Evolutionary conservation across 441 rosid species (phyloP).

Genomic region (Erysimum pusillum): DNA sequence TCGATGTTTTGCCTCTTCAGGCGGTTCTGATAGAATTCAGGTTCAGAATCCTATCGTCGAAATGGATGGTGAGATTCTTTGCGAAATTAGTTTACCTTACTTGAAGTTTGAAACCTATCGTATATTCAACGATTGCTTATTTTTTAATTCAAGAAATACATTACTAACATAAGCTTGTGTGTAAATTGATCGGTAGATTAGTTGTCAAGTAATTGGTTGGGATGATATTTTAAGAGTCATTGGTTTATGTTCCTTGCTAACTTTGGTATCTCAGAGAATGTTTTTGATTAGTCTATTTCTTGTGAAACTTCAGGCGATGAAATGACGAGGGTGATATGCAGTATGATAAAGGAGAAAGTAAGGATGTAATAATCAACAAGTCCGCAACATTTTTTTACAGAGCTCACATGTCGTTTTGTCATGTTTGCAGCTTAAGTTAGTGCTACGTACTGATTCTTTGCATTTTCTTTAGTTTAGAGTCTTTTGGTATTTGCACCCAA

Average conservation of each 20-base stretch:
- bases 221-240: not conserved
- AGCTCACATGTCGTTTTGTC: slow-evolving; percentile 31
- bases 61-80: slow-evolving; percentile 84
- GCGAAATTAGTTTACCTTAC: not conserved
- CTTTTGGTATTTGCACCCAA: not conserved
- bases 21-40: slow-evolving; percentile 67
- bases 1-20: slow-evolving; percentile 77
- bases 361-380: slow-evolving; percentile 11
- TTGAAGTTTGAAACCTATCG: too few species aligned
- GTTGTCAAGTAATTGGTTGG: not conserved
- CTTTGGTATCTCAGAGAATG: not conserved
- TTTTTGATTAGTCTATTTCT: not conserved
- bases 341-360: slow-evolving; percentile 85
- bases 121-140: too few species aligned
- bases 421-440: slow-evolving; percentile 80
- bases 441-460: slow-evolving; percentile 31
- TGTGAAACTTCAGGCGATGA: slow-evolving; percentile 70
- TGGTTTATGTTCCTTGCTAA: not conserved
- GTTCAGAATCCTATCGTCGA: slow-evolving; percentile 89
- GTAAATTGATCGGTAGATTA: slow-evolving; percentile 14
- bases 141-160: too few species aligned
- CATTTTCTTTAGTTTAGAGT: slow-evolving; percentile 13
- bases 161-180: not conserved
- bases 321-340: slow-evolving; percentile 94
- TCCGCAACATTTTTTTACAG: not conserved